Base-by-base conservation (phyloP, 1,284 basidiomycete species). In the Naganishia sp. region DNA sequence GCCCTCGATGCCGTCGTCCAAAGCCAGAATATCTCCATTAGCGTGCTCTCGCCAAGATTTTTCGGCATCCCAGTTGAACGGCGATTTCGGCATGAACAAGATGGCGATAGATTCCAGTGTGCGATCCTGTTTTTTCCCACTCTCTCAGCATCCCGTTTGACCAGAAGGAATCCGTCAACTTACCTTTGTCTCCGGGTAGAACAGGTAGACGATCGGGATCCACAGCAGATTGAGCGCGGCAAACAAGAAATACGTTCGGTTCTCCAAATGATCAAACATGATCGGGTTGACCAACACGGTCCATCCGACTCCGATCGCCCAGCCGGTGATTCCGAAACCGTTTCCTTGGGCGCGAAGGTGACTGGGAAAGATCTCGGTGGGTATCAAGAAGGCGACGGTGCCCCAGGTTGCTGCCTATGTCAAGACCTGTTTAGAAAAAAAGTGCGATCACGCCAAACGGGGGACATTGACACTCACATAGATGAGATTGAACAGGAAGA, bases 401-500 rank as follows among this genome's bases (percentile, higher is more conserved):
- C 55, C 55, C 55, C 55, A 56, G 16, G 55, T 56, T 45, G 55
- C 55, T n/a, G 55, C 55, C 55, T 56, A 23, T 44, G 55, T 15
- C 21, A 25, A 21, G 23, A 21, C 18, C 31, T 13, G 36, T 43
- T 23, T 21, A 21, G 21, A 21, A 21, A 43, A 25, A 6, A 31
- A 28, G 11, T 56, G 55, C 55, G 43, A 43, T 28, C 25, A 44
- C 10, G 18, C 44, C 39, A 23, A 21, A 6, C n/a, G 23, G 9
- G 23, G 9, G 18, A 45, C 23, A 31, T 28, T 4, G 28, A 18
- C 1, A 33, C 48, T 25, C 39, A 63, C 50, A 71, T 77, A 79
- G 59, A 72, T 74, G 66, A 79, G 73, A 70, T 77, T 78, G 72
- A 79, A 80, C 48, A 79, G 64, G 72, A 78, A 80, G 63, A 80